Evolutionary conservation across 176 grass and related monocot genomes (phyloP).

Genomic region (Oryza nivara): DNA sequence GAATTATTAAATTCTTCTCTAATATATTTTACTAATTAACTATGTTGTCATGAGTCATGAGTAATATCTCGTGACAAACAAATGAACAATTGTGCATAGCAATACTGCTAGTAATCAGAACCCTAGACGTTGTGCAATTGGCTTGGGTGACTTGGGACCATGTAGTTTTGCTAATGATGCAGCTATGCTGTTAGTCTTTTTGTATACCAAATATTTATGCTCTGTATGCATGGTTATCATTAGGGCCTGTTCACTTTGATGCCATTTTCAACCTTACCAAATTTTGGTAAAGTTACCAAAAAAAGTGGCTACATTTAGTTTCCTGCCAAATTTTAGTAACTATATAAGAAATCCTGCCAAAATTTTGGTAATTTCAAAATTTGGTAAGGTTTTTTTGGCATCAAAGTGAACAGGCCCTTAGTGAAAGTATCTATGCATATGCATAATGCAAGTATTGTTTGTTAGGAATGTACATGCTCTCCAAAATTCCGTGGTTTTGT

Average conservation of each 20-base stretch:
- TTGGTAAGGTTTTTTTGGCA: too few species aligned
- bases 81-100: neutral
- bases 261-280: too few species aligned
- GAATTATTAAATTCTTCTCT: neutral
- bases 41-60: neutral
- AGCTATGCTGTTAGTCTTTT: neutral
- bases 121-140: neutral
- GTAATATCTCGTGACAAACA: neutral
- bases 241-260: neutral
- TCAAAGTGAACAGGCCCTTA: too few species aligned
- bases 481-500: neutral
- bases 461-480: neutral
- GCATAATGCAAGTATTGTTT: neutral
- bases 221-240: neutral
- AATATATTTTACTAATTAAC: neutral
- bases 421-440: neutral
- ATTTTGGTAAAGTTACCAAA: too few species aligned
- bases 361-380: too few species aligned
- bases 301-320: too few species aligned
- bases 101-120: neutral
- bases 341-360: too few species aligned
- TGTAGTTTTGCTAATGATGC: slow-evolving; percentile 9
- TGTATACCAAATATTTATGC: neutral
- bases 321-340: too few species aligned
- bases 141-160: neutral